Conservation (phyloP, 192 early-diverging fungal genomes). For the Dimargaris verticillata region DNA sequence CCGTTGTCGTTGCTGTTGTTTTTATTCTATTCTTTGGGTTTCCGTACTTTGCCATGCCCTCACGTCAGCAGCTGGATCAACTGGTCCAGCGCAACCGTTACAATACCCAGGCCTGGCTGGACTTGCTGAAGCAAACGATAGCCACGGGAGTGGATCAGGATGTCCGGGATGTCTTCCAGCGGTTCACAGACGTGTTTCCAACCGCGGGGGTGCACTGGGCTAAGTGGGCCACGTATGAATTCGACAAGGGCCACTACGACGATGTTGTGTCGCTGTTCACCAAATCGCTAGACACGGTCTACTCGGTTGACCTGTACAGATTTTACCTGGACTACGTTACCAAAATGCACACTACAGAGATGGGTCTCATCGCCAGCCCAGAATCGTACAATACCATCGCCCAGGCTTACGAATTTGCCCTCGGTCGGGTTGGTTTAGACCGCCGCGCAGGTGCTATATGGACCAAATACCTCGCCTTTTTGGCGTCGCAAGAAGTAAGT, state of each 20-base stretch:
- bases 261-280: slow-evolving; percentile 73
- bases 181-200: slow-evolving; percentile 61
- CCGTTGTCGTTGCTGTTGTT: no score
- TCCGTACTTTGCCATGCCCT: no score
- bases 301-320: slow-evolving; percentile 75
- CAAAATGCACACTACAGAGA: slow-evolving; percentile 41
- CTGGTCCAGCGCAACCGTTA: slow-evolving; percentile 21
- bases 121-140: slow-evolving; percentile 41
- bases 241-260: slow-evolving; percentile 52
- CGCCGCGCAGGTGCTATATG: slow-evolving; percentile 78
- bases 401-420: slow-evolving; percentile 77
- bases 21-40: no score
- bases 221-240: slow-evolving; percentile 64
- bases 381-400: slow-evolving; percentile 52
- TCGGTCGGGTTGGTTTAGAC: slow-evolving; percentile 76
- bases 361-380: slow-evolving; percentile 25
- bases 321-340: slow-evolving; percentile 80
- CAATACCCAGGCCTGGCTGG: slow-evolving; percentile 52
- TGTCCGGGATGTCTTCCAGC: slow-evolving; percentile 47
- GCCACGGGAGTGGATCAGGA: slow-evolving; percentile 32
- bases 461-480: slow-evolving; percentile 71
- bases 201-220: slow-evolving; percentile 68
- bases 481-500: slow-evolving; percentile 52
- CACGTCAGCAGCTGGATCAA: neutral
- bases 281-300: slow-evolving; percentile 59